Conservation (phyloP, 1,139 yeast genomes). For the Sugiyamaella novakii region DNA sequence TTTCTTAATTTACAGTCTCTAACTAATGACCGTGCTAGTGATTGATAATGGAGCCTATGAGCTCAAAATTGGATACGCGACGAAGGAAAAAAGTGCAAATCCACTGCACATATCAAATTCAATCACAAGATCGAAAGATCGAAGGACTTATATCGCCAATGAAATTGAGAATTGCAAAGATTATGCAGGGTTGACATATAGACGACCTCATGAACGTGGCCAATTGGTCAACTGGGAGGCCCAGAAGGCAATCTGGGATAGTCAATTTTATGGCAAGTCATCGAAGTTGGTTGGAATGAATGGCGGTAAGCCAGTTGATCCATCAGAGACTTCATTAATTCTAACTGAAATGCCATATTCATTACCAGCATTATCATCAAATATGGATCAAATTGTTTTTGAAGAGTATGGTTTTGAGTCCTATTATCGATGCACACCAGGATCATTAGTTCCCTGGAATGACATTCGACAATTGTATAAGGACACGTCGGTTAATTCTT, state of each 20-base stretch:
- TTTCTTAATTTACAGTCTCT: no score
- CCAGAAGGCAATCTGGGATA: conserved; percentile 93
- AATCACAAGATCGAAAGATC: conserved; percentile 73
- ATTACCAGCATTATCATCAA: conserved; percentile 77
- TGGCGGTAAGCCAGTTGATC: conserved; percentile 40
- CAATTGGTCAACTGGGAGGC: conserved; percentile 91
- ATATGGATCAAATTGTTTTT: conserved; percentile 88
- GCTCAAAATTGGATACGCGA: conserved; percentile 70
- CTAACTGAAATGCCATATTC: conserved; percentile 82
- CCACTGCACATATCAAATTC: conserved; percentile 68
- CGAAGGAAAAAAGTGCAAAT: conserved; percentile 35
- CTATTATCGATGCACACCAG: conserved; percentile 64
- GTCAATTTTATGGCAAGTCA: conserved; percentile 53
- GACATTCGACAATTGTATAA: conserved; percentile 27
- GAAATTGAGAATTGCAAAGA: conserved; percentile 65
- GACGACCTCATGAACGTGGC: conserved; percentile 83
- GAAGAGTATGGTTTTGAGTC: conserved; percentile 87
- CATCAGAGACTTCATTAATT: conserved; percentile 54
- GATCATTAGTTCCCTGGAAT: conserved; percentile 73
- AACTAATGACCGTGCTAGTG: conserved; percentile 44
- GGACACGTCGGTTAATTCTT: conserved; percentile 21
- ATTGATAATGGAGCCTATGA: conserved; percentile 89
- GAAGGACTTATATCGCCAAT: conserved; percentile 72
- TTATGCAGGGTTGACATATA: conserved; percentile 70
- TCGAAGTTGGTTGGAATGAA: conserved; percentile 31